These are phyloP conservation scores for Penicillium mononematosum DNA, from an alignment of 495 filamentous ascomycete genomes.

Conservation along the genomic window DNA sequence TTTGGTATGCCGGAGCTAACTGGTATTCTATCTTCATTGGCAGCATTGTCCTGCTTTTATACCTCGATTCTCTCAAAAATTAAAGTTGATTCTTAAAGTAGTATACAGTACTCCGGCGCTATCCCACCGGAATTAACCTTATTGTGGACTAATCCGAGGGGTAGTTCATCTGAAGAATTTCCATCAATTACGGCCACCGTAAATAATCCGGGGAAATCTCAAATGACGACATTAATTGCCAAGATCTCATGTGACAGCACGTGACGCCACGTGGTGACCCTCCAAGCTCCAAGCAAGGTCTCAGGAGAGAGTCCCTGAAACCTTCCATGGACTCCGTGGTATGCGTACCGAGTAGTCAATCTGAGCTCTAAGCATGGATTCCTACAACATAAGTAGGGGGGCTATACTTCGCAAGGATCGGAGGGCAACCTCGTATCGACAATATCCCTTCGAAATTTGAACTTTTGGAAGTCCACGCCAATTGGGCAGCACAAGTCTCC, in stretches of 20 bases:
- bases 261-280: not conserved
- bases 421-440: not conserved
- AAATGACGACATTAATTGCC: conserved; percentile 1
- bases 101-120: conserved; percentile 4
- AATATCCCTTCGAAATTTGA: not conserved
- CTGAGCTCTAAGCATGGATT: not conserved
- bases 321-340: not conserved
- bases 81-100: not conserved
- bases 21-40: not conserved
- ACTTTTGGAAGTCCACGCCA: not conserved
- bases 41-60: conserved; percentile 10
- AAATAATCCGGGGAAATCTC: conserved; percentile 3
- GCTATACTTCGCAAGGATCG: not conserved
- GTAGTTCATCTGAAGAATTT: conserved; percentile 11
- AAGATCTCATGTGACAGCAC: not conserved
- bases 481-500: not conserved
- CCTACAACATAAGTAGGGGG: not conserved
- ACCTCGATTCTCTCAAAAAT: not conserved
- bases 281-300: not conserved
- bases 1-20: conserved; percentile 8
- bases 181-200: conserved; percentile 14
- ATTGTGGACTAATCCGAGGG: conserved; percentile 17
- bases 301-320: not conserved
- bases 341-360: not conserved
- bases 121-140: conserved; percentile 36